A percentile compares a stretch with the other conserved stretches of the same genome.
Conservation (phyloP, 2,329 filamentous ascomycete species). For the Xylaria sp. region DNA sequence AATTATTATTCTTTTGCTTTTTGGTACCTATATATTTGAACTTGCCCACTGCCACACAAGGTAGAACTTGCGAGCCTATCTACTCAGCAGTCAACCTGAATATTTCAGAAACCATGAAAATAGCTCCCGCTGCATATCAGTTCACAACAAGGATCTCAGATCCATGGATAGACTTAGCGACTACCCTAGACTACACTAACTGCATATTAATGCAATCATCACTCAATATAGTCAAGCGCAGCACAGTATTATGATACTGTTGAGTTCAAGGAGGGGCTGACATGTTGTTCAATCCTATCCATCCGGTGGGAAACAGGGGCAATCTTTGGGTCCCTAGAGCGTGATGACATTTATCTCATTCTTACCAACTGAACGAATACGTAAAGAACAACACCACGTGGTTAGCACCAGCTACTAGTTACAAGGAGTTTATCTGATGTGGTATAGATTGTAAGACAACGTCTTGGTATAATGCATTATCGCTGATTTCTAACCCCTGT, state of each 20-base stretch:
- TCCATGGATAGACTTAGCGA: not conserved
- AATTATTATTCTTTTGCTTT: not conserved
- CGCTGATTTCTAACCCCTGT: not conserved
- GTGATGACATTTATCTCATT: conserved; percentile 8
- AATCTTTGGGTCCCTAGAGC: not conserved
- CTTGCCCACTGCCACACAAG: not conserved
- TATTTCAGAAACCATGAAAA: not conserved
- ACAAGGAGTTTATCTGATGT: not conserved
- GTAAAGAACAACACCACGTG: conserved; percentile 21
- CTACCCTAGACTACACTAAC: not conserved
- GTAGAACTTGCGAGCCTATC: not conserved
- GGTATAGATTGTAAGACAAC: not conserved
- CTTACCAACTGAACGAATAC: conserved; percentile 17
- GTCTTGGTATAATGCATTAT: not conserved
- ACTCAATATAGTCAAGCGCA: conserved; percentile 6
- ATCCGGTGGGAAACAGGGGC: not conserved
- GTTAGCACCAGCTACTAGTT: not conserved
- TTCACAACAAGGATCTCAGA: conserved; percentile 14
- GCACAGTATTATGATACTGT: conserved; percentile 12
- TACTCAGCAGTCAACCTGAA: not conserved
- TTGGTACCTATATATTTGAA: not conserved
- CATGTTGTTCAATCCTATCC: not conserved
- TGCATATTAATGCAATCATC: conserved; percentile 11
- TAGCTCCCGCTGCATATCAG: conserved; percentile 15
- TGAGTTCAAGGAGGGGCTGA: not conserved